Base-by-base conservation (phyloP, 805 yeast genomes). In the Yarrowia sp. region DNA sequence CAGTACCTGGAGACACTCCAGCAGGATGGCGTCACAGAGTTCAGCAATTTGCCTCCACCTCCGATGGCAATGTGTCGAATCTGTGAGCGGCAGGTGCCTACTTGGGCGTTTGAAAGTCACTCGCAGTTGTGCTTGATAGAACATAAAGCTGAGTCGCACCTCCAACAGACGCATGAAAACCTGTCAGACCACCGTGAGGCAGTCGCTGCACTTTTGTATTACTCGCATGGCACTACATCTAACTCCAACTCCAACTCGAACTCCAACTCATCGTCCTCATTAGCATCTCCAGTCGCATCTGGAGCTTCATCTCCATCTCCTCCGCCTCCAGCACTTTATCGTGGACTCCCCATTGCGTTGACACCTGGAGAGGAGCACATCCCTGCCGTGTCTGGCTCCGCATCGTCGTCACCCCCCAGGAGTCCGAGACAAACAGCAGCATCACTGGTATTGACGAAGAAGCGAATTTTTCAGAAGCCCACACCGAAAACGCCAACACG, bases 21-120 rank as follows among this genome's bases (percentile, higher is more conserved):
- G 24, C 89, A 85, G 33, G 72, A 80, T 39, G 89, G 86, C 8
- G 77, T 86, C 14, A 78, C 84, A 2, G 87, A 87, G 66, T 87
- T 63, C 79, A 64, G 62, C 22, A 61, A 67, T 25, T 63, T 90
- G 0, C 96, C 97, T 0, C 80, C 84, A n/a, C 97, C 97, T 1
- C 85, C 86, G 22, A 80, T 84, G 62, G 90, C 88, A 35, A 76
- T 94, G 31, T 94, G 99, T 72, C 81, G 97, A 51, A 91, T 94
- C 25, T 94, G 99, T 74, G 99, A 94, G 70, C 84, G 85, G 29
- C 81, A 81, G 51, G 85, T 91, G n/a, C 97, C 96, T 4, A 88
- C 91, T 4, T 94, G 99, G 99, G 94, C 96, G 87, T 78, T 94
- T 38, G 99, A 93, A 68, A 81, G 86, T 55, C 99, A 94, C 73